Evolutionary conservation across 805 yeast species (phyloP), one percentile per base, ranked within the genome.

Genomic region (Saccharomyces kudriavzevii): DNA sequence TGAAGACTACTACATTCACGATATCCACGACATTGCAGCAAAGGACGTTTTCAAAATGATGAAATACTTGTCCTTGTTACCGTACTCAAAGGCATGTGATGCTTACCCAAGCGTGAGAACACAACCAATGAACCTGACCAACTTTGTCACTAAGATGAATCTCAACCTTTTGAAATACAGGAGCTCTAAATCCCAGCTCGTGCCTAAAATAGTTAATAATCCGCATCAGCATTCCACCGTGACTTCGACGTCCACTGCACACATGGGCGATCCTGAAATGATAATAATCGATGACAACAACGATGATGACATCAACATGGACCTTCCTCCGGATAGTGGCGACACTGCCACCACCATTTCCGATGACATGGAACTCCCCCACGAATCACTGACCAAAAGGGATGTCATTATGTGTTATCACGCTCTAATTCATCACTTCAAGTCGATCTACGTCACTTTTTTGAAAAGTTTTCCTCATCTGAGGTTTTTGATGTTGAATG

Each of bases 51-150:
- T 69, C 52, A 67, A 68, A 11, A 69, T 67, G 61, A 70, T 74
- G 62, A 61, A 69, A 46, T 59, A 63, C 35, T 58, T 71, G 9
- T 69, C 70, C 24, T 52, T 74, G 26, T 58, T 71, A 40, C 78
- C 78, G 2, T 74, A 74, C 52, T 73, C 77, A 0, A 74, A 74
- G 52, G 77, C 77, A 0, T 71, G 74, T 48, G 78, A 74, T 56
- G 62, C 60, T 47, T 74, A 70, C 55, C 78, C 78, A 26, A 66
- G 74, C 45, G 77, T 74, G 3, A 65, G 73, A 49, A 74, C 78
- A 0, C 74, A 72, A 27, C 70, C 74, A 14, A 74, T 72, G 67
- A 68, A 65, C 53, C 54, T 73, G 40, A 61, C 66, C 25, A 54
- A 60, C 53, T 56, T 71, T 63, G 65, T 60, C 52, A 48, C 50